These are phyloP conservation scores for Akanthomyces uredinophilus DNA, from an alignment of 2,329 filamentous ascomycete species.

Conservation along the genomic window DNA sequence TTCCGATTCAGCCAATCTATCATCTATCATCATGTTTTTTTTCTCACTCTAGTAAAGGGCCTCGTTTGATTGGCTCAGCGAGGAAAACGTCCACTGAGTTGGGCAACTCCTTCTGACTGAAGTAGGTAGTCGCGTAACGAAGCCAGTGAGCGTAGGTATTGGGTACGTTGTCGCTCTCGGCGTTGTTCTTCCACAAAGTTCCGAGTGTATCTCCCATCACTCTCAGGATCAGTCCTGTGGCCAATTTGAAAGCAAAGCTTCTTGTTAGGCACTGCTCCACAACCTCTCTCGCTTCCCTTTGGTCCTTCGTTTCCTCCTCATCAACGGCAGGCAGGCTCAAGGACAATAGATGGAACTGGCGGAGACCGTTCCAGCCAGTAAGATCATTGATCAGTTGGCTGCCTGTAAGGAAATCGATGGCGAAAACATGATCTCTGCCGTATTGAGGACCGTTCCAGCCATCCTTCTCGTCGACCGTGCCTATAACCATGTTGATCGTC, in stretches of 20 bases:
- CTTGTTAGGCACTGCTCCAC: conserved; percentile 44
- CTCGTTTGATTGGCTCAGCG: conserved; percentile 35
- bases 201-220: conserved; percentile 47
- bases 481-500: conserved; percentile 46
- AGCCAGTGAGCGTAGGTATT: conserved; percentile 53
- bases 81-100: conserved; percentile 28
- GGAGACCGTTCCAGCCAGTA: conserved; percentile 45
- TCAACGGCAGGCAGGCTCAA: conserved; percentile 29
- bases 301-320: conserved; percentile 33
- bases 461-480: conserved; percentile 44
- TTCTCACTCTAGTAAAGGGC: conserved; percentile 20
- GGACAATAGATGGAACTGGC: conserved; percentile 46
- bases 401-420: conserved; percentile 44
- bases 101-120: conserved; percentile 39
- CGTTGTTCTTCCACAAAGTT: conserved; percentile 46
- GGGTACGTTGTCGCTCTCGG: conserved; percentile 41
- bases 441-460: conserved; percentile 52
- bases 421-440: conserved; percentile 42
- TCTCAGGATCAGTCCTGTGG: conserved; percentile 47
- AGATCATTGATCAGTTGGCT: conserved; percentile 49
- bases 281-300: conserved; percentile 43
- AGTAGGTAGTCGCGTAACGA: conserved; percentile 43
- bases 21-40: not conserved
- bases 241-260: conserved; percentile 52
- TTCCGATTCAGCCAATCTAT: not conserved